phyloP scores from a whole-genome alignment of 306 rosid species.

The Quercus agrifolia region DNA sequence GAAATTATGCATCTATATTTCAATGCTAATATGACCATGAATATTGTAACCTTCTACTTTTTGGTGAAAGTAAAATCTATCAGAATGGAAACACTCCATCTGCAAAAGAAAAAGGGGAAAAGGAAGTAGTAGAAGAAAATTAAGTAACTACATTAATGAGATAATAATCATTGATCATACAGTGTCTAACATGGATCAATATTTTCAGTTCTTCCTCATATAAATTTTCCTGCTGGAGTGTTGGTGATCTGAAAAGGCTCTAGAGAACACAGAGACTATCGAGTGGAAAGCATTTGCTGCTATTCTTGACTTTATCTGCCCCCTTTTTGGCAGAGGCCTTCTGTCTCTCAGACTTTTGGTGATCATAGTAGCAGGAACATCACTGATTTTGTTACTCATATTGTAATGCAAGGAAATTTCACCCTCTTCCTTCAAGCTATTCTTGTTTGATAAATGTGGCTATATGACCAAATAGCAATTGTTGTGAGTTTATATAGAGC shows the following conservation, averaged over 20 bases:
- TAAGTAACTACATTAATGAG: not conserved
- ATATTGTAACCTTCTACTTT: not conserved
- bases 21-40: not conserved
- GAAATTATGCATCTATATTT: not conserved
- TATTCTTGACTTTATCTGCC: conserved; percentile 25
- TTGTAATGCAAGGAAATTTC: not conserved
- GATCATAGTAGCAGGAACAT: conserved; percentile 22
- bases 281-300: conserved; percentile 30
- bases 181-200: not conserved
- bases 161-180: not conserved
- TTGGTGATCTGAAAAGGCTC: conserved; percentile 19
- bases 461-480: not conserved
- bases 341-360: conserved; percentile 3
- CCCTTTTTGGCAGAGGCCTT: conserved; percentile 36
- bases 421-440: not conserved
- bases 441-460: conserved; percentile 3
- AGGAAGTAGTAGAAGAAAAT: not conserved
- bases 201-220: not conserved
- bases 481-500: conserved; percentile 35
- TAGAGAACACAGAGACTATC: conserved; percentile 27
- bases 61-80: not conserved
- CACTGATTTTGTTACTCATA: conserved; percentile 42
- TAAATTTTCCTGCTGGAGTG: conserved; percentile 1
- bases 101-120: not conserved
- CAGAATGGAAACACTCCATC: not conserved